These are phyloP conservation scores for Penicillium janthinellum DNA, from an alignment of 2,329 filamentous ascomycete genomes.

Conservation along the genomic window DNA sequence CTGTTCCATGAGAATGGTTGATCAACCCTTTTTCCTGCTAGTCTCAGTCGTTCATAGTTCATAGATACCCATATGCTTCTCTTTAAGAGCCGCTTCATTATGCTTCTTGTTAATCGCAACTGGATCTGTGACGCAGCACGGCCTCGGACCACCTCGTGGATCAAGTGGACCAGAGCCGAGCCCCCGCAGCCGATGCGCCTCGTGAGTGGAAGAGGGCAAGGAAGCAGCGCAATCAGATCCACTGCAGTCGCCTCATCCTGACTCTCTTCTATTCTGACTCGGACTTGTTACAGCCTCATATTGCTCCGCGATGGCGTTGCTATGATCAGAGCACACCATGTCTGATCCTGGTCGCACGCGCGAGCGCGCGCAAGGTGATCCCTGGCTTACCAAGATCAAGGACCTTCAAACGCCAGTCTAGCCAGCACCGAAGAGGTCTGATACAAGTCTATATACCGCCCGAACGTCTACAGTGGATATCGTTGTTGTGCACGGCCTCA, in stretches of 20 bases:
- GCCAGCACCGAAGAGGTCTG: conserved; percentile 36
- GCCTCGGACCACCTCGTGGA: neutral
- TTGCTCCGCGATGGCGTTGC: neutral
- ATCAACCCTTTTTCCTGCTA: neutral
- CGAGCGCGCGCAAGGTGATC: neutral
- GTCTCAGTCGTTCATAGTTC: neutral
- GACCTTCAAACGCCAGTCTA: neutral
- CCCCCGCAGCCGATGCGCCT: neutral
- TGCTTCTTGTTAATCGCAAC: neutral
- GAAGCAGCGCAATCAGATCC: neutral
- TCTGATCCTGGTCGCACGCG: conserved; percentile 10
- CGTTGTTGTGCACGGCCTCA: conserved; percentile 70
- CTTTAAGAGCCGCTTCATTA: neutral
- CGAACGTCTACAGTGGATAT: conserved; percentile 51
- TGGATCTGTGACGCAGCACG: neutral
- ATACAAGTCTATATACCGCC: conserved; percentile 43
- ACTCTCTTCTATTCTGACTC: neutral
- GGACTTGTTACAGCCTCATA: neutral
- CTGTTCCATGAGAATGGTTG: neutral
- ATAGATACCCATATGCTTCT: neutral
- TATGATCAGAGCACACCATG: conserved; percentile 17
- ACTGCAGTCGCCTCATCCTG: neutral
- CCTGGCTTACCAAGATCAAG: too few species aligned
- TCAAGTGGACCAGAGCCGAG: neutral
- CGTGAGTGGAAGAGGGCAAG: neutral